A percentile compares a stretch with the other conserved stretches of the same genome.
Conservation (phyloP, 176 grass and related monocot species). For the Hyparrhenia diplandra region DNA sequence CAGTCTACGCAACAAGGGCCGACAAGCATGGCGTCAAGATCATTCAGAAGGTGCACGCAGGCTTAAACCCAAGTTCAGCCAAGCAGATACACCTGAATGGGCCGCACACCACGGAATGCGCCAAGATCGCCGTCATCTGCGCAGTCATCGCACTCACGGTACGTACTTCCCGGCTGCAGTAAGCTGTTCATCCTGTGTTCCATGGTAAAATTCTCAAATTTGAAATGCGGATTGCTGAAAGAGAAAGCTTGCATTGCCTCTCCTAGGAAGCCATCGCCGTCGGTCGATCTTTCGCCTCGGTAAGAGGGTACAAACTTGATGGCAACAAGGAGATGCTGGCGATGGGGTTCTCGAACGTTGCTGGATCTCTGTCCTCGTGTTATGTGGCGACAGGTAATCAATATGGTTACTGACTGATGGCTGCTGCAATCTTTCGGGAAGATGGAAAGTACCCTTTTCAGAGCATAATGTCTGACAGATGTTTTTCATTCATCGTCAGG, state of each 20-base stretch:
- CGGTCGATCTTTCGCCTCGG: constrained; percentile 76
- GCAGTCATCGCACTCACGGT: constrained; percentile 89
- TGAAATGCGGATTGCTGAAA: constrained; percentile 12
- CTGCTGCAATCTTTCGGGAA: neutral
- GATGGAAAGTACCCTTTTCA: neutral
- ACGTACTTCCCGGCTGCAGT: neutral
- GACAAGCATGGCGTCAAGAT: constrained; percentile 96
- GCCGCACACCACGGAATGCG: constrained; percentile 45
- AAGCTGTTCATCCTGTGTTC: neutral
- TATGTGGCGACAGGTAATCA: constrained; percentile 89
- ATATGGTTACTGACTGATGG: neutral
- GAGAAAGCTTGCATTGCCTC: neutral
- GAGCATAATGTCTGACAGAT: neutral
- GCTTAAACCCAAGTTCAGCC: constrained; percentile 78
- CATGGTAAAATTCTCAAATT: neutral
- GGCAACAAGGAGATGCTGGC: constrained; percentile 99
- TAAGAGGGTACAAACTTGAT: constrained; percentile 83
- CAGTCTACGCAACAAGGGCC: constrained; percentile 66
- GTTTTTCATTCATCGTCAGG: constrained; percentile 44
- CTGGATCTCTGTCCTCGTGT: constrained; percentile 89
- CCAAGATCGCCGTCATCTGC: constrained; percentile 83
- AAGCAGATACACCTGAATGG: constrained; percentile 61
- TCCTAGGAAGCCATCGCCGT: constrained; percentile 96
- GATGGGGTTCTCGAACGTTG: constrained; percentile 84
- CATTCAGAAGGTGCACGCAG: constrained; percentile 65